A percentile compares a stretch with the other conserved stretches of the same genome.
phyloP scores from a whole-genome alignment of 2,329 filamentous ascomycete species.

The Bipolaris cookei region DNA sequence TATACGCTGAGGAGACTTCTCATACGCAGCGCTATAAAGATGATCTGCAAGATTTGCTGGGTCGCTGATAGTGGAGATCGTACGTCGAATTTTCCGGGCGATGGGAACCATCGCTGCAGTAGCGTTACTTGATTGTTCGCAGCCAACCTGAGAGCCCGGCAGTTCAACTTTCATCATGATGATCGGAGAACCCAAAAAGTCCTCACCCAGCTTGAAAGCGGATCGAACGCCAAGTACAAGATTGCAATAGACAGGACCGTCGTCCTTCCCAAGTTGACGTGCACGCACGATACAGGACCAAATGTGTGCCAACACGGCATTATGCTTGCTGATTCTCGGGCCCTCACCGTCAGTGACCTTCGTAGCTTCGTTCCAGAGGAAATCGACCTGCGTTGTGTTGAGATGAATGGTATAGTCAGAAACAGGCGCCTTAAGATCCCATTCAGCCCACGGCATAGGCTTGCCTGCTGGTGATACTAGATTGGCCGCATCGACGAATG shows the following conservation, averaged over 20 bases:
- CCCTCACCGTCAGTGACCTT: background rate
- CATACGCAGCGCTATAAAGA: constrained; percentile 16
- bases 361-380: constrained; percentile 2
- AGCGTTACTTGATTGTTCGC: background rate
- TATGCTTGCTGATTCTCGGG: constrained; percentile 14
- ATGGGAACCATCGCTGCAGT: background rate
- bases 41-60: constrained; percentile 8
- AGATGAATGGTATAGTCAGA: constrained; percentile 14
- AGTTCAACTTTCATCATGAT: constrained; percentile 17
- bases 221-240: constrained; percentile 13
- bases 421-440: constrained; percentile 9
- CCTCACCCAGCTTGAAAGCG: constrained; percentile 5
- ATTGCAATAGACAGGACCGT: constrained; percentile 12
- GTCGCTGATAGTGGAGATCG: constrained; percentile 10
- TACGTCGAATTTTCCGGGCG: background rate
- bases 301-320: constrained; percentile 17
- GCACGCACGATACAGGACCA: constrained; percentile 19
- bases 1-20: constrained; percentile 16
- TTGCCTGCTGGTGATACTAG: constrained; percentile 2
- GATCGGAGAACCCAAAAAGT: constrained; percentile 13
- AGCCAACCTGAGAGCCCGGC: constrained; percentile 4
- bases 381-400: constrained; percentile 6
- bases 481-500: constrained; percentile 8
- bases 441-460: constrained; percentile 14
- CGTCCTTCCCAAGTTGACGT: constrained; percentile 6